Conservation (phyloP, 257 asterid genomes). For the Echium plantagineum region DNA sequence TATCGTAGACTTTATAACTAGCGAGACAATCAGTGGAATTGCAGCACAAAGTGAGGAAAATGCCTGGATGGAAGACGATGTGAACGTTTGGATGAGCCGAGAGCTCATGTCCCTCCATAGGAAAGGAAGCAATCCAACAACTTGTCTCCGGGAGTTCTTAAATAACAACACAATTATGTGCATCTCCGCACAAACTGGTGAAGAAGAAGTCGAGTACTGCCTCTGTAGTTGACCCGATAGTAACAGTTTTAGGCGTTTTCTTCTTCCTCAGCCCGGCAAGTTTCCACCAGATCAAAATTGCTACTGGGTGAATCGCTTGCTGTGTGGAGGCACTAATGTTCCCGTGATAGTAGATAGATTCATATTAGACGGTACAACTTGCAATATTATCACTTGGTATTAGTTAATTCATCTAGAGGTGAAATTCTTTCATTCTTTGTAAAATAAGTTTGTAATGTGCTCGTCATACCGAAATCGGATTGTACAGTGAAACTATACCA, state of each 20-base stretch:
- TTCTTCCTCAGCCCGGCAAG: neutral
- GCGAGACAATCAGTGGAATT: neutral
- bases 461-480: neutral
- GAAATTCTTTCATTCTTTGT: conserved; percentile 10
- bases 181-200: conserved; percentile 24
- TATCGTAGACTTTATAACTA: neutral
- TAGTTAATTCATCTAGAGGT: conserved; percentile 18
- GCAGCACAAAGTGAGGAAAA: conserved; percentile 9
- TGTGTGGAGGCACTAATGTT: neutral
- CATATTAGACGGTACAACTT: conserved; percentile 13
- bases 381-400: conserved; percentile 2
- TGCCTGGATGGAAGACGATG: conserved; percentile 84
- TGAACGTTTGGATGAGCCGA: conserved; percentile 25
- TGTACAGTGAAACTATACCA: neutral
- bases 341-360: conserved; percentile 1
- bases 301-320: no score
- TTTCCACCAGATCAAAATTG: neutral
- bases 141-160: conserved; percentile 23
- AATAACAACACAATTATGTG: conserved; percentile 28
- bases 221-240: conserved; percentile 25
- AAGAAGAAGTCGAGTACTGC: conserved; percentile 38
- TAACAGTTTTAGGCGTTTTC: conserved; percentile 10
- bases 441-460: neutral
- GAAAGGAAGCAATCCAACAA: conserved; percentile 10
- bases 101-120: neutral